Evolutionary conservation across 2,329 filamentous ascomycete species (phyloP).

Genomic region (Calonectria hongkongensis): DNA sequence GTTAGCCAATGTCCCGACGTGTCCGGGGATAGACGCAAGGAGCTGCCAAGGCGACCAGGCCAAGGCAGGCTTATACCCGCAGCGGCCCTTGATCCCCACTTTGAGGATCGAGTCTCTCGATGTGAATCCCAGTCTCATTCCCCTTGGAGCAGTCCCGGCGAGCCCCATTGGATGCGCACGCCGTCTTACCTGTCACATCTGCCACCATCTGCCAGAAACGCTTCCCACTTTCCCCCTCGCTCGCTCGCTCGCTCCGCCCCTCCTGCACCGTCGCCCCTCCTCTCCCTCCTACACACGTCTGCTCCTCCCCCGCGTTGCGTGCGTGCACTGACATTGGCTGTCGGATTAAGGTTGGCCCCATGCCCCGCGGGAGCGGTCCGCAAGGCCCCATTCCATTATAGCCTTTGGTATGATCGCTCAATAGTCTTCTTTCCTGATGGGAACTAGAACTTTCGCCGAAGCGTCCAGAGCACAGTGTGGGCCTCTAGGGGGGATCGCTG

Average conservation of each 20-base stretch:
- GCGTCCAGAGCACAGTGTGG: not conserved
- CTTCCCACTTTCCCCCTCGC: not conserved
- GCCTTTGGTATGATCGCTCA: slow-evolving; percentile 18
- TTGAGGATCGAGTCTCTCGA: slow-evolving; percentile 2
- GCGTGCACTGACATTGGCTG: slow-evolving; percentile 23
- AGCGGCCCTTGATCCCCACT: slow-evolving; percentile 1
- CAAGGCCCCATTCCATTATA: slow-evolving; percentile 22
- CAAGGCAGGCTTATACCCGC: not conserved
- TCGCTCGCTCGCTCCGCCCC: too few relatives aligned
- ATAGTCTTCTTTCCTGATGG: slow-evolving; percentile 21
- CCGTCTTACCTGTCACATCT: slow-evolving; percentile 23
- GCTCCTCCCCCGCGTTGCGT: too few relatives aligned
- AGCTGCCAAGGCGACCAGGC: slow-evolving; percentile 9
- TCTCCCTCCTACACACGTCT: too few relatives aligned
- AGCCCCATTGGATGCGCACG: slow-evolving; percentile 8
- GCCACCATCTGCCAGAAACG: not conserved
- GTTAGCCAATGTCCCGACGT: too few relatives aligned
- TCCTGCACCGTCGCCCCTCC: not conserved
- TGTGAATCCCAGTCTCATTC: slow-evolving; percentile 16
- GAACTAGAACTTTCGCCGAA: slow-evolving; percentile 22
- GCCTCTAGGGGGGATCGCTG: slow-evolving; percentile 3
- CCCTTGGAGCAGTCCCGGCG: not conserved
- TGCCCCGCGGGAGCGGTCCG: slow-evolving; percentile 35
- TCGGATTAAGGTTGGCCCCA: slow-evolving; percentile 35
- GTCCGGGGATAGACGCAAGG: too few relatives aligned